Percentiles rank a stretch among this genome's conserved stretches.
Evolutionary conservation across 2,329 filamentous ascomycete species (phyloP).

Genomic region (Paracoccidioides brasiliensis): DNA sequence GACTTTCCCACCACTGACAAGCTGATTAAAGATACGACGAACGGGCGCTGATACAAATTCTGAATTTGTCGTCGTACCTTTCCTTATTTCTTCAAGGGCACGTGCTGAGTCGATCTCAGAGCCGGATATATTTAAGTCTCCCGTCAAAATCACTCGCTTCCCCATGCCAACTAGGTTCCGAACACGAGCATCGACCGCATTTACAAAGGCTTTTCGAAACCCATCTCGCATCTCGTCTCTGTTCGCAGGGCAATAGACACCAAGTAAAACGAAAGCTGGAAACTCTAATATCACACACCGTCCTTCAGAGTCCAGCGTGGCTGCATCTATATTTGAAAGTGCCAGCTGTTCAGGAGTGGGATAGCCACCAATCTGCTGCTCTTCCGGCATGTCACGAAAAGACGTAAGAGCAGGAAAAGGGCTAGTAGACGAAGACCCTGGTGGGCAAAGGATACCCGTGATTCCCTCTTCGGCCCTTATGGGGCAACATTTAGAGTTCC

Average conservation of each 20-base stretch:
- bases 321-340: constrained; percentile 50
- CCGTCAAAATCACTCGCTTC: constrained; percentile 73
- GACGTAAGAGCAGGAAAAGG: constrained; percentile 57
- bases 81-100: constrained; percentile 56
- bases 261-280: constrained; percentile 83
- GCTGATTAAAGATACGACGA: constrained; percentile 69
- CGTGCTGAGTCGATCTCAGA: constrained; percentile 64
- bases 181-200: constrained; percentile 67
- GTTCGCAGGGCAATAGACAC: constrained; percentile 82
- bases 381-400: constrained; percentile 61
- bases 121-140: constrained; percentile 72
- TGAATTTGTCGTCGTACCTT: constrained; percentile 53
- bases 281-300: constrained; percentile 87
- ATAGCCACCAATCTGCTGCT: constrained; percentile 79
- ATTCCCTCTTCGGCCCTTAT: constrained; percentile 91
- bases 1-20: constrained; percentile 62
- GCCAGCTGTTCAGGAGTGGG: constrained; percentile 56
- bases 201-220: constrained; percentile 69
- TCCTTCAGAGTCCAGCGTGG: constrained; percentile 73
- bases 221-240: constrained; percentile 71
- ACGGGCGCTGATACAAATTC: constrained; percentile 62
- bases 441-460: constrained; percentile 62
- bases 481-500: constrained; percentile 71
- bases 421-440: constrained; percentile 46
- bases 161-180: constrained; percentile 70